Base-by-base conservation (phyloP, 2,329 filamentous ascomycete species). In the Chaetomiaceae sp. region DNA sequence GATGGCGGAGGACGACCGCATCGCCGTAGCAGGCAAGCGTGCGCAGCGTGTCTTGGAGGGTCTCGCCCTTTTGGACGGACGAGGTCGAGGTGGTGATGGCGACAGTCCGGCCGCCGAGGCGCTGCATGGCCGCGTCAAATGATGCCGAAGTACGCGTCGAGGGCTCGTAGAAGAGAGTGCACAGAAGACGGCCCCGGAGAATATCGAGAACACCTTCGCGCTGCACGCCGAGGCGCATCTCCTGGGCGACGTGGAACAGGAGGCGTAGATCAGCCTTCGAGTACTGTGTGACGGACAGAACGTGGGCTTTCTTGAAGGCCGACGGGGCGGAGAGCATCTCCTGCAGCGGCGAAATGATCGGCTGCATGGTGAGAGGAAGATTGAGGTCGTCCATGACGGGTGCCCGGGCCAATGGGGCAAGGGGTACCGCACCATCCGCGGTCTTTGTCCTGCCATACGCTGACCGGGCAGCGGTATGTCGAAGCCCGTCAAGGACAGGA, bases 71-170 rank as follows among this genome's bases (percentile, higher is more conserved):
- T 71, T 91, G 82, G 4, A 91, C 91, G 13, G 89, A 95, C 2
- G 92, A 96, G 62, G 89, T 83, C 5, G 85, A 81, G 2, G 92
- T 95, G 36, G 90, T 78, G 66, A 97, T 85, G 48, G 85, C 79
- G 49, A 99, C 80, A 3, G 87, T 92, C 44, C 90, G 82, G 43
- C 94, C 94, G 62, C 94, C 94, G 5, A 99, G 85, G 48, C 95
- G 87, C 77, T 99, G 95, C 94, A 99, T 99, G 37, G 94, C 94
- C 52, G 92, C 89, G 67, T 99, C 94, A 64, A 99, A 99, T 3
- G 94, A 99, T 33, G 89, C 84, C 11, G 92, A 96, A 5, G 94
- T 99, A 50, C 94, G 83, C 2, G 94, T 99, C 0, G 92, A 97
- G 2, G 94, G 94, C 77, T 99, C 94, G 71, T 91, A 99, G 80